phyloP scores from a whole-genome alignment of 108 stramenopile genomes.

The Skeletonema marinoi region DNA sequence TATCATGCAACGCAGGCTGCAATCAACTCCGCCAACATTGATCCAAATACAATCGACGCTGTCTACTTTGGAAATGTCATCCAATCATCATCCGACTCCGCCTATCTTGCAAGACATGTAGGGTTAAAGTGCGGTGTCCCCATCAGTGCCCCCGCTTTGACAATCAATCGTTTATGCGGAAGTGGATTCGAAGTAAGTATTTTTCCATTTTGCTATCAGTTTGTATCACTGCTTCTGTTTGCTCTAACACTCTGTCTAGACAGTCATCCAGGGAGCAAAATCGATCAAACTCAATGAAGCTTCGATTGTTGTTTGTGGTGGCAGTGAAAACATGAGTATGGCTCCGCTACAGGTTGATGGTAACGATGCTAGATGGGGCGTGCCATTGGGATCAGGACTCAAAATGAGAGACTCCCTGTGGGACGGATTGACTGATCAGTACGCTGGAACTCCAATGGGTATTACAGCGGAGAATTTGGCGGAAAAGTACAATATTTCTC shows the following conservation, averaged over 20 bases:
- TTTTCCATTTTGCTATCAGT: too few species aligned
- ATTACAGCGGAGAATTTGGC: slow-evolving; percentile 98
- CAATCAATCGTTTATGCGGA: slow-evolving; percentile 97
- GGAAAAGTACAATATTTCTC: slow-evolving; percentile 85
- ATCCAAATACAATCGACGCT: slow-evolving; percentile 78
- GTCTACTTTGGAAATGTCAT: slow-evolving; percentile 97
- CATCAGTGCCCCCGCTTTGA: slow-evolving; percentile 84
- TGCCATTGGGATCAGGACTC: slow-evolving; percentile 85
- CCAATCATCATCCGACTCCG: slow-evolving; percentile 88
- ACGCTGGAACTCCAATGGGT: slow-evolving; percentile 94
- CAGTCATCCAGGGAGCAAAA: slow-evolving; percentile 89
- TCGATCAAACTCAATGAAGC: slow-evolving; percentile 90
- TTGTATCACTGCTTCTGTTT: too few species aligned
- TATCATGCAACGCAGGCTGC: slow-evolving; percentile 80
- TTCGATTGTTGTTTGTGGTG: slow-evolving; percentile 88
- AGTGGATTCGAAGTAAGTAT: slow-evolving; percentile 98
- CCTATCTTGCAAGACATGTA: slow-evolving; percentile 95
- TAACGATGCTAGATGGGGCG: slow-evolving; percentile 88
- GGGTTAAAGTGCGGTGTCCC: slow-evolving; percentile 83
- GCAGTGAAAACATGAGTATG: slow-evolving; percentile 97
- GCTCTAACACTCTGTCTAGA: too few species aligned
- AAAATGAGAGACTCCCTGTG: slow-evolving; percentile 71
- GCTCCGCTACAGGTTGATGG: slow-evolving; percentile 89
- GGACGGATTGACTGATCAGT: slow-evolving; percentile 90
- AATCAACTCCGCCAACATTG: slow-evolving; percentile 61